phyloP scores from a whole-genome alignment of 768 basidiomycete species.

The Mycena latifolia region DNA sequence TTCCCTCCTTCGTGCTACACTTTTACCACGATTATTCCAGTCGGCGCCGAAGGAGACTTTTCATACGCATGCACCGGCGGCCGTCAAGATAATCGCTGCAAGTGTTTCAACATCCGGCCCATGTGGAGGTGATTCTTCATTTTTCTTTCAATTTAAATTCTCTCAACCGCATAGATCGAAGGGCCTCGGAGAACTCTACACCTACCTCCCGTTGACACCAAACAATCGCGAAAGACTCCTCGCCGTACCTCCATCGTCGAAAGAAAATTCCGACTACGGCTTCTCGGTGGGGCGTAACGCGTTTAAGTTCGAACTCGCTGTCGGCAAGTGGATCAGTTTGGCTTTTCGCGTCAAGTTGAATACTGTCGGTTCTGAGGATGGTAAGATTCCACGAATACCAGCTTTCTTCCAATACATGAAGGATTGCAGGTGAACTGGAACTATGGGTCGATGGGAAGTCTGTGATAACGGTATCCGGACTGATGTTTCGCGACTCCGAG shows the following conservation, averaged over 20 bases:
- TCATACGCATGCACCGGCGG: constrained; percentile 81
- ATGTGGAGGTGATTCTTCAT: constrained; percentile 75
- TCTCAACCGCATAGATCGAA: constrained; percentile 51
- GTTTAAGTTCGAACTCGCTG: constrained; percentile 65
- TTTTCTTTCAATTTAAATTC: neutral
- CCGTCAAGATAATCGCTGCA: constrained; percentile 68
- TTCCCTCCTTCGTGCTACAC: neutral
- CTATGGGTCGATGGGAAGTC: constrained; percentile 72
- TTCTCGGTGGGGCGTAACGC: constrained; percentile 76
- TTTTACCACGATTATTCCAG: constrained; percentile 43
- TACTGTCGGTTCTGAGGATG: constrained; percentile 67
- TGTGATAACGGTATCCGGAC: constrained; percentile 62
- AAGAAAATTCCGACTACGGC: constrained; percentile 69
- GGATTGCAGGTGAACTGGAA: constrained; percentile 68
- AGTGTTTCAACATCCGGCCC: constrained; percentile 75
- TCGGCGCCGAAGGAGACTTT: constrained; percentile 66
- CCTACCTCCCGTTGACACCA: constrained; percentile 69
- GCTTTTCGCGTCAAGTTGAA: constrained; percentile 81
- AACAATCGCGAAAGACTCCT: constrained; percentile 58
- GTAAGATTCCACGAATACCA: constrained; percentile 47
- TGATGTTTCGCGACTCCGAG: constrained; percentile 59
- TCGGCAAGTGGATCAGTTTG: constrained; percentile 70
- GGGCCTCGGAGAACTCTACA: constrained; percentile 74
- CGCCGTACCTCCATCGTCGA: constrained; percentile 61
- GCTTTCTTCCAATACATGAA: neutral